Evolutionary conservation across 1,284 basidiomycete genomes (phyloP).

Genomic region (Porogramme epimiltina): DNA sequence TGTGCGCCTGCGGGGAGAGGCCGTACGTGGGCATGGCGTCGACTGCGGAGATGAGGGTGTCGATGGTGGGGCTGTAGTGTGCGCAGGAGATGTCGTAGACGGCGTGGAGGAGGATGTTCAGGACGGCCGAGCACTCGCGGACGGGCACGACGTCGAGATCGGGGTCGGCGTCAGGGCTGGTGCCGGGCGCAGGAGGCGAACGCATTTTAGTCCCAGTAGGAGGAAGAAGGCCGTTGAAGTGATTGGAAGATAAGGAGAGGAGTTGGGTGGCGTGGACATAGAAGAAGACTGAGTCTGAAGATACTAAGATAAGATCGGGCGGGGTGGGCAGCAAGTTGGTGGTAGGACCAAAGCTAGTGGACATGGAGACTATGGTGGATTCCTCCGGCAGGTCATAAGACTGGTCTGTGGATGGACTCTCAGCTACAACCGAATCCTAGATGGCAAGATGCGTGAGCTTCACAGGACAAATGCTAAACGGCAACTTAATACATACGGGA

Average conservation of each 20-base stretch:
- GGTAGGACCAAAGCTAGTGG: slow-evolving; percentile 74
- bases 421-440: no score
- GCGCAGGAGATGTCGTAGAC: slow-evolving; percentile 36
- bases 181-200: no score
- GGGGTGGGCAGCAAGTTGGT: slow-evolving; percentile 53
- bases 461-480: no score
- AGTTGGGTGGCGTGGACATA: slow-evolving; percentile 39
- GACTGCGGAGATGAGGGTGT: slow-evolving; percentile 32
- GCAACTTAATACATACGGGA: neutral
- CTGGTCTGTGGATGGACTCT: no score
- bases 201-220: no score
- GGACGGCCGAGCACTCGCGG: slow-evolving; percentile 31
- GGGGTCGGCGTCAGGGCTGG: neutral
- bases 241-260: slow-evolving; percentile 37
- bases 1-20: slow-evolving; percentile 24
- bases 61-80: slow-evolving; percentile 34
- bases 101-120: slow-evolving; percentile 40
- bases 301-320: slow-evolving; percentile 64
- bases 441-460: no score
- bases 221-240: slow-evolving; percentile 36
- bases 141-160: slow-evolving; percentile 28
- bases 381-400: neutral
- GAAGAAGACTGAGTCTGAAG: slow-evolving; percentile 76
- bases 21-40: slow-evolving; percentile 36
- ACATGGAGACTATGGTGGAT: slow-evolving; percentile 57